These are phyloP conservation scores for Ophiocordyceps camponoti-floridani DNA, from an alignment of 2,329 filamentous ascomycete species.

Conservation along the genomic window DNA sequence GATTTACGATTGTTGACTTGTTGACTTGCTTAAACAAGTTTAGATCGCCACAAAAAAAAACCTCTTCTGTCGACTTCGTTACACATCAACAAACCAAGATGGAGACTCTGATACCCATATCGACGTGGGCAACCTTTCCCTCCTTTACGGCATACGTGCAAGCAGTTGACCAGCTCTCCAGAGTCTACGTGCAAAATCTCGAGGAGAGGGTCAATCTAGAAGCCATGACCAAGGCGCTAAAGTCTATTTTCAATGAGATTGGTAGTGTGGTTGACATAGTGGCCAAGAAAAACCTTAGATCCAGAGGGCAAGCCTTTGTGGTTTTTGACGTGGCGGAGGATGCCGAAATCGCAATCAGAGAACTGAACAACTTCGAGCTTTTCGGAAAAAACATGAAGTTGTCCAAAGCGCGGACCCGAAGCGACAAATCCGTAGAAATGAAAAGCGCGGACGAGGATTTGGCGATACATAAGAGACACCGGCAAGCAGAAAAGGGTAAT, in stretches of 20 bases:
- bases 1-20: too few relatives aligned
- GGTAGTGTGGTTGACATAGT: constrained; percentile 72
- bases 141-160: too few relatives aligned
- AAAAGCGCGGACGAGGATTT: constrained; percentile 65
- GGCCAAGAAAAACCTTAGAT: constrained; percentile 76
- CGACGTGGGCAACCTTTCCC: constrained; percentile 59
- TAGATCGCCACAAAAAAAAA: too few relatives aligned
- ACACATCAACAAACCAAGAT: too few relatives aligned
- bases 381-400: constrained; percentile 83
- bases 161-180: too few relatives aligned
- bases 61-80: too few relatives aligned
- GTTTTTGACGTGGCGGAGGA: constrained; percentile 72
- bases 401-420: constrained; percentile 63
- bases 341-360: constrained; percentile 68
- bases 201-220: constrained; percentile 83
- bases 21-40: too few relatives aligned
- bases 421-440: constrained; percentile 69
- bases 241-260: constrained; percentile 72
- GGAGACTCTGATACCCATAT: constrained; percentile 22
- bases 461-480: constrained; percentile 67
- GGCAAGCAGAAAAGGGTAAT: constrained; percentile 78
- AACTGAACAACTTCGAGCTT: constrained; percentile 80
- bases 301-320: constrained; percentile 89
- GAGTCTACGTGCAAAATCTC: constrained; percentile 63
- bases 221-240: constrained; percentile 53